These are phyloP conservation scores for Fusarium chaquense DNA, from an alignment of 2,329 filamentous ascomycete species.

Conservation along the genomic window DNA sequence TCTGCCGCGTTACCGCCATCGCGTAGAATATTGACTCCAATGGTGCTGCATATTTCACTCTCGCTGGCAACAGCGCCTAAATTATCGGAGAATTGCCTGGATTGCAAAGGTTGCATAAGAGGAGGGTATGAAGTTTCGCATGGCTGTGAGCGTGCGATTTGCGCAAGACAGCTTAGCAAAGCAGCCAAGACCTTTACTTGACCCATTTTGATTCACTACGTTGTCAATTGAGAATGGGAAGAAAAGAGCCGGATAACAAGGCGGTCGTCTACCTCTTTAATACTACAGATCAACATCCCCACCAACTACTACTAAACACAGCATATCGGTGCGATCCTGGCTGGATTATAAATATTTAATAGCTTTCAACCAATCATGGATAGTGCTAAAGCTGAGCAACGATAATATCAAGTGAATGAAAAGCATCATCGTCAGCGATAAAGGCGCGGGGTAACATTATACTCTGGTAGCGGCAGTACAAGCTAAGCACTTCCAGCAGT, in stretches of 20 bases:
- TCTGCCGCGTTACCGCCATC: slow-evolving; percentile 75
- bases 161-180: slow-evolving; percentile 23
- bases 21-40: slow-evolving; percentile 68
- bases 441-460: slow-evolving; percentile 19
- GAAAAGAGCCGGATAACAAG: neutral
- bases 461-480: neutral
- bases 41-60: slow-evolving; percentile 67
- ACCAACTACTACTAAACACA: neutral
- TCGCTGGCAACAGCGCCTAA: slow-evolving; percentile 73
- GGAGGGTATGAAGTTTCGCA: slow-evolving; percentile 27
- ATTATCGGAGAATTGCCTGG: slow-evolving; percentile 33
- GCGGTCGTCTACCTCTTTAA: neutral
- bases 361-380: neutral
- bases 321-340: neutral
- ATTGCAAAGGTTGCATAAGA: slow-evolving; percentile 6
- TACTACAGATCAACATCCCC: neutral
- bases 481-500: slow-evolving; percentile 17
- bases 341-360: neutral
- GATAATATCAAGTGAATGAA: neutral
- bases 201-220: slow-evolving; percentile 1
- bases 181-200: neutral
- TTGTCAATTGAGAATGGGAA: neutral
- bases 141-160: slow-evolving; percentile 9
- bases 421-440: neutral
- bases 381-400: neutral